Evolutionary conservation across 352 stramenopile species (phyloP).

Genomic region (Pythium dissimile): DNA sequence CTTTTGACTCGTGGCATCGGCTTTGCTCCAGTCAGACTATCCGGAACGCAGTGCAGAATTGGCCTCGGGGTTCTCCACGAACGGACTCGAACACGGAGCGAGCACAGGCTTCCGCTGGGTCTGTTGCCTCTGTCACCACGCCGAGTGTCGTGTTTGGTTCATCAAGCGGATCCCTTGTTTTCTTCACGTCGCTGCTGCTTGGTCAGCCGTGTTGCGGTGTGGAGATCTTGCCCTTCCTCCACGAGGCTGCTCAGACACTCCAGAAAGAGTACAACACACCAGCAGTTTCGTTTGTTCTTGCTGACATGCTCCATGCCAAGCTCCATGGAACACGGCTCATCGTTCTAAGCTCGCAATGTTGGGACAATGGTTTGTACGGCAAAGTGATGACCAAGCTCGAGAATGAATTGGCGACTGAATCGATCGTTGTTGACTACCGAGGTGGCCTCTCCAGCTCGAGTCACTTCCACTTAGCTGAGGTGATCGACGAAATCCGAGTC

Average conservation of each 20-base stretch:
- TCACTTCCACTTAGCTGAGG: conserved; percentile 25
- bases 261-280: conserved; percentile 1
- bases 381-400: conserved; percentile 38
- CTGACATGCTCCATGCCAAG: conserved; percentile 39
- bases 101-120: no score
- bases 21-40: conserved; percentile 14
- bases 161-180: conserved; percentile 49
- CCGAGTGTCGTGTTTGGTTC: conserved; percentile 41
- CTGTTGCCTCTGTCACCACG: background rate
- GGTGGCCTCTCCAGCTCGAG: conserved; percentile 21
- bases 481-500: conserved; percentile 26
- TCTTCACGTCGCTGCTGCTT: conserved; percentile 38
- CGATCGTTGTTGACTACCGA: conserved; percentile 59
- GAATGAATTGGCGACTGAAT: conserved; percentile 23
- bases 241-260: conserved; percentile 19
- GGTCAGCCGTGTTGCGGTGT: conserved; percentile 32
- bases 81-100: no score
- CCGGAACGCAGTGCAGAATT: conserved; percentile 5
- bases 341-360: conserved; percentile 63
- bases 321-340: conserved; percentile 30
- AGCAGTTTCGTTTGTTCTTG: conserved; percentile 28
- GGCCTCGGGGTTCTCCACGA: background rate
- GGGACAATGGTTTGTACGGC: conserved; percentile 36
- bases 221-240: conserved; percentile 52
- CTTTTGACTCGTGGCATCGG: conserved; percentile 40